Evolutionary conservation across 164 flowering plant species (phyloP), one percentile per base, ranked within the genome.

Genomic region (Aristolochia fimbriata): DNA sequence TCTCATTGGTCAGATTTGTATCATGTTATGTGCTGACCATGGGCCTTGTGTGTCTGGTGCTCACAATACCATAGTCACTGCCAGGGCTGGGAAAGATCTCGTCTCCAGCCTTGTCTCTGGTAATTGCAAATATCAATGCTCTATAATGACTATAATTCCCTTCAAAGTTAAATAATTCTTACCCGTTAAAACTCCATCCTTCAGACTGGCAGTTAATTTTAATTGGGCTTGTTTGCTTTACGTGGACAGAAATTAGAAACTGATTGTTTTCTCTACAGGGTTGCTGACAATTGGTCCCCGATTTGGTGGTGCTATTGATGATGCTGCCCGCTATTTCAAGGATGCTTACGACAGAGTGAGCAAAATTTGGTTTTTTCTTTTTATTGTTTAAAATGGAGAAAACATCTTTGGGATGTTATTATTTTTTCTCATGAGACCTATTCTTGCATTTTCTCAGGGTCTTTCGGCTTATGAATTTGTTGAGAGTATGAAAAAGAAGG

Each of bases 41-140:
- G 99, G 99, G 68, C 99, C 99, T 33, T 94, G 99, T 66, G 97
- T 91, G 62, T 94, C 99, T 70, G 97, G 99, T 70, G 99, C 99
- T 71, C 99, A 94, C 85, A 94, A 91, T 74, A 79, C 96, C 22
- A 94, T 91, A 58, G 97, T 94, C 41, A 94, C 99, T 22, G 97
- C 99, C 61, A 82, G 99, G 61, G 99, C 99, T 55, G 97, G 97
- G 64, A 94, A 94, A 73, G 99, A 94, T 68, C 81, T 94, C 33
- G 96, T 94, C 58, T 94, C 97, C 49, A 81, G 99, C 60, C 93
- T 94, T 51, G 99, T 94, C 48, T 83, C 99, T 65, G 99, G 98
- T 92, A 70, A 57, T 6, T 56, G 20, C 19, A 27, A 17, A 9
- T 16, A 4, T 31, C 1, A 15, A n/a, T 17, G 21, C n/a, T 12